These are phyloP conservation scores for Nakazawaea anatomiae DNA, from an alignment of 805 yeast genomes.

Conservation along the genomic window DNA sequence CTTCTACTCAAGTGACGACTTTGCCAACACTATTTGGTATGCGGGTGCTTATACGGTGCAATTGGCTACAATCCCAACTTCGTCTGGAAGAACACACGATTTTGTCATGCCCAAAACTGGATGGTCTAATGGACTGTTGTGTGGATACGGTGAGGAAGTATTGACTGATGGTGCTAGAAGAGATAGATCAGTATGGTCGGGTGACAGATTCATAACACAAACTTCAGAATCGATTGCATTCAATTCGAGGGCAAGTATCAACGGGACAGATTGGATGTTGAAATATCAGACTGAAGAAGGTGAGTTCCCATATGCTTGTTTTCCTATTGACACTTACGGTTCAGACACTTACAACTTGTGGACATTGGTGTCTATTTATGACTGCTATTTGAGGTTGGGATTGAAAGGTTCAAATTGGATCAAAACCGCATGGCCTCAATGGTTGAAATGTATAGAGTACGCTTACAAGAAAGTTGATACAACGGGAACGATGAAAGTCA, in stretches of 20 bases:
- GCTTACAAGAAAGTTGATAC: slow-evolving; percentile 4
- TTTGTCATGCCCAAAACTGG: slow-evolving; percentile 30
- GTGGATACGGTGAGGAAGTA: slow-evolving; percentile 14
- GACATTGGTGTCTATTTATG: slow-evolving; percentile 6
- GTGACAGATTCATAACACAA: slow-evolving; percentile 11
- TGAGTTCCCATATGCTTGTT: slow-evolving; percentile 11
- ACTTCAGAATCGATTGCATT: slow-evolving; percentile 13
- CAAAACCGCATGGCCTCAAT: slow-evolving; percentile 8
- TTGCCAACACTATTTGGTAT: slow-evolving; percentile 42
- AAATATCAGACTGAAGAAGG: slow-evolving; percentile 6
- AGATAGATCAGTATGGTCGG: slow-evolving; percentile 13
- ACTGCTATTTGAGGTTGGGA: slow-evolving; percentile 1
- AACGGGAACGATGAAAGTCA: slow-evolving; percentile 8
- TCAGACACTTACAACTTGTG: slow-evolving; percentile 12
- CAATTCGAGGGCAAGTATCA: slow-evolving; percentile 24
- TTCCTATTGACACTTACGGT: slow-evolving; percentile 9
- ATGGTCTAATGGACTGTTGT: slow-evolving; percentile 22
- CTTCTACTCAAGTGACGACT: slow-evolving; percentile 28
- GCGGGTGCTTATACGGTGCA: slow-evolving; percentile 33
- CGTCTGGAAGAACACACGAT: slow-evolving; percentile 35
- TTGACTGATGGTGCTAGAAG: slow-evolving; percentile 12
- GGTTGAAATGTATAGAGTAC: slow-evolving; percentile 8
- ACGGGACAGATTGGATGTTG: slow-evolving; percentile 20
- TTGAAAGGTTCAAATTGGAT: slow-evolving; percentile 3
- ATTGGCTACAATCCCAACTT: slow-evolving; percentile 33